phyloP scores from a whole-genome alignment of 345 rosid species.

The Barbarea vulgaris region DNA sequence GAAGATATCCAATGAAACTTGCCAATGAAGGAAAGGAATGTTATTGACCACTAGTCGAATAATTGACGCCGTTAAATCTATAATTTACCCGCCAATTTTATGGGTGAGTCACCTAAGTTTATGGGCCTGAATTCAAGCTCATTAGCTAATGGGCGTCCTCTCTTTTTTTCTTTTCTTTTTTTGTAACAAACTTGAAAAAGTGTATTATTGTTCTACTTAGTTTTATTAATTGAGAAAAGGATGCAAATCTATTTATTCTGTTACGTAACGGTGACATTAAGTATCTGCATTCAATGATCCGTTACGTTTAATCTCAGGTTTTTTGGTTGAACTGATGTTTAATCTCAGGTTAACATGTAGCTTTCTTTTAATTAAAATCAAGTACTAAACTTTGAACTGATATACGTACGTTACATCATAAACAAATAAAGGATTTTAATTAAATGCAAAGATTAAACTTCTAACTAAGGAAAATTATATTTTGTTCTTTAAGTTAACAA shows the following conservation, averaged over 20 bases:
- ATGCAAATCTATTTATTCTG: constrained; percentile 10
- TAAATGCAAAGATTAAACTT: constrained; percentile 15
- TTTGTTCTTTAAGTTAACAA: neutral
- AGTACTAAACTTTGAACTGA: neutral
- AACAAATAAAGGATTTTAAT: neutral
- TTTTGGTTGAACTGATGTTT: neutral
- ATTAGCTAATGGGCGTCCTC: neutral
- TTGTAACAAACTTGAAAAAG: neutral
- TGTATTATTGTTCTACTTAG: neutral
- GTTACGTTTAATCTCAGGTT: constrained; percentile 18
- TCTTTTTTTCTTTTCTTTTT: neutral
- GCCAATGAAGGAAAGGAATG: neutral
- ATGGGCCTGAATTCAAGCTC: neutral
- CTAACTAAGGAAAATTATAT: neutral
- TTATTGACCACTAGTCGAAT: neutral
- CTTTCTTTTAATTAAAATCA: neutral
- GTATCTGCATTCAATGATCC: constrained; percentile 7
- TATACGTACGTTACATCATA: constrained; percentile 9
- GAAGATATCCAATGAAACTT: neutral
- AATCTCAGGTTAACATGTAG: constrained; percentile 16
- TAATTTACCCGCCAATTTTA: constrained; percentile 12
- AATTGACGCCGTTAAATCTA: neutral
- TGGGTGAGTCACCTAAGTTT: neutral
- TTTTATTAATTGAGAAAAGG: neutral
- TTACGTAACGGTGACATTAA: constrained; percentile 16